Base-by-base conservation (phyloP, 345 rosid genomes). In the Fremontodendron californicum region DNA sequence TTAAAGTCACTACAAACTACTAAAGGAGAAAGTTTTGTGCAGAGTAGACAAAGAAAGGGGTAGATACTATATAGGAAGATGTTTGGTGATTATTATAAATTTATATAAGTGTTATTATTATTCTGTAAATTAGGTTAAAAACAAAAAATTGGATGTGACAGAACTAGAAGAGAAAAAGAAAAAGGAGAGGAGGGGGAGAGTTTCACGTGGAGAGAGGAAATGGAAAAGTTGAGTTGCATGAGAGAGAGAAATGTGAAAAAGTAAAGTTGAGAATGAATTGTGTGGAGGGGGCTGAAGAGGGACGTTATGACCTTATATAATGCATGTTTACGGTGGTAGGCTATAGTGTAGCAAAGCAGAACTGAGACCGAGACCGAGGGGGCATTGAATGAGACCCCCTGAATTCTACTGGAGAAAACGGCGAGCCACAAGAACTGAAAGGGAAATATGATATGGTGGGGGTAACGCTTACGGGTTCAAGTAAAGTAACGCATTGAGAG, bases 131-230 rank as follows among this genome's bases (percentile, higher is more conserved):
- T 9, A 13, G 9, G 54, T 48, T 48, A 48, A 48, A 48, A n/a
- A n/a, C n/a, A n/a, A n/a, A 48, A 48, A 5, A 48, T 48, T 33
- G 7, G 74, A 70, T 45, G 55, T 12, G 73, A 68, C 73, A 15
- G 35, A 16, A 25, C 45, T 37, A 64, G 18, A 13, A 39, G 11
- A 55, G 19, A 18, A 77, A 77, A 74, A 45, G 74, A 62, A 48
- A 54, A 48, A 48, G 54, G 81, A 80, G 78, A 81, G 76, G 25
- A 10, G 55, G 73, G 82, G 12, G 84, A 84, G 82, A 73, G 77
- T 48, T 54, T 85, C 85, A 82, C 85, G 83, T 82, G 85, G 81
- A 71, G 77, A 82, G 85, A 66, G 74, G 6, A 31, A 48, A 42
- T 19, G 48, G 65, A 51, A 80, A 61, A 77, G 73, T 70, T 40